Conservation (phyloP, 225 moss, liverwort and hornwort genomes). For the Pseudisothecium myosuroides region DNA sequence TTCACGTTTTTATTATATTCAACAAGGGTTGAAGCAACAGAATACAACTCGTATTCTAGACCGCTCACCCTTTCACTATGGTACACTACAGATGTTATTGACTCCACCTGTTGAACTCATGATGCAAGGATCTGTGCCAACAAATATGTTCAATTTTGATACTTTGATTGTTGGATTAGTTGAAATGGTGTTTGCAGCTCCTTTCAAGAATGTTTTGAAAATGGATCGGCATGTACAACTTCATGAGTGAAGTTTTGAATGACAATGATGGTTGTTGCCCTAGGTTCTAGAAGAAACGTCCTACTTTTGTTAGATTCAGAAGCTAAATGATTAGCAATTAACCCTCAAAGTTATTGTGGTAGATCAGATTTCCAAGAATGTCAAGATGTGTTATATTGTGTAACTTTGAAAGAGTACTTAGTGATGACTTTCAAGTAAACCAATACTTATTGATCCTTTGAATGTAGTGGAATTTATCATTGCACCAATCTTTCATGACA, state of each 20-base stretch:
- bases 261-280: too few relatives aligned
- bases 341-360: not conserved
- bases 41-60: not conserved
- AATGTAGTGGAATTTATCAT: not conserved
- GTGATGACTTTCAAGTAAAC: not conserved
- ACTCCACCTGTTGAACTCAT: not conserved
- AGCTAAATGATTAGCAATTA: not conserved
- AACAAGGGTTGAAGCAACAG: not conserved
- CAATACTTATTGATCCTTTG: not conserved
- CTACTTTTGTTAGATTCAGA: not conserved
- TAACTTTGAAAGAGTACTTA: not conserved
- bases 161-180: not conserved
- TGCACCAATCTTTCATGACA: not conserved
- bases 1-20: not conserved
- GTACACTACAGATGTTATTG: too few relatives aligned
- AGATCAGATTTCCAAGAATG: not conserved
- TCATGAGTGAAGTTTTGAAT: not conserved
- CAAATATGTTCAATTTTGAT: not conserved
- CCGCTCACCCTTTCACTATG: not conserved
- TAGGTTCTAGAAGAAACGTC: not conserved
- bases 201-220: not conserved
- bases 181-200: too few relatives aligned
- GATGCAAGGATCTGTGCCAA: not conserved
- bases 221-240: too few relatives aligned
- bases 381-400: not conserved